Evolutionary conservation across 2,329 filamentous ascomycete species (phyloP).

Genomic region (Teratosphaeria epicoccoides): DNA sequence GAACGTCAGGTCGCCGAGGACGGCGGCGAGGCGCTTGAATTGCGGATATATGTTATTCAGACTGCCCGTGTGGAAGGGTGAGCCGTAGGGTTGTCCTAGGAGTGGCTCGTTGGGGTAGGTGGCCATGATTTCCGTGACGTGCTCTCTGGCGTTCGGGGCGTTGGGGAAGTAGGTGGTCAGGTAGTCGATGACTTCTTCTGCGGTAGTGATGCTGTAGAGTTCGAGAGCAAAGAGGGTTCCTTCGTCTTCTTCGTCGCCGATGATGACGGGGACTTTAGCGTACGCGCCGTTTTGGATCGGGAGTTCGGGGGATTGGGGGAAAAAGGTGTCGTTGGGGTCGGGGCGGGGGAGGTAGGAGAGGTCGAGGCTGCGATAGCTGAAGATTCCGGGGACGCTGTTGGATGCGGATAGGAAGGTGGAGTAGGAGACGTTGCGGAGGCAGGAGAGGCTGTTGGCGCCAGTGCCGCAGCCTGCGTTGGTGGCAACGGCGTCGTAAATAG

Average conservation of each 20-base stretch:
- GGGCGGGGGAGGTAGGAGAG: conserved; percentile 66
- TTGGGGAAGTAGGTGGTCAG: conserved; percentile 45
- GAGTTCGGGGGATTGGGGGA: conserved; percentile 53
- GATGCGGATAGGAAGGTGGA: conserved; percentile 47
- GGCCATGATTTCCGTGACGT: conserved; percentile 46
- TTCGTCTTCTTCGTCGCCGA: conserved; percentile 71
- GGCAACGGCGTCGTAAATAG: conserved; percentile 39
- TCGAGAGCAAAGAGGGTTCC: conserved; percentile 64
- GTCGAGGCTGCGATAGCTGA: conserved; percentile 58
- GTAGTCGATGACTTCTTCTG: conserved; percentile 50
- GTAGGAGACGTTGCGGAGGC: conserved; percentile 39
- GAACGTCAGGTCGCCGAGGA: conserved; percentile 64
- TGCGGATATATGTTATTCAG: conserved; percentile 66
- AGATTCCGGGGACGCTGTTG: conserved; percentile 58
- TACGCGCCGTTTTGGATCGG: conserved; percentile 45
- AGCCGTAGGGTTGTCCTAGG: conserved; percentile 44
- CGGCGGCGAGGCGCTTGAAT: conserved; percentile 65
- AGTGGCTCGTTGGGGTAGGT: conserved; percentile 48
- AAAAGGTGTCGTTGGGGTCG: conserved; percentile 45
- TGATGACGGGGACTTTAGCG: conserved; percentile 51
- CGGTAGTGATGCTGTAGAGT: conserved; percentile 57
- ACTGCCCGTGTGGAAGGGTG: conserved; percentile 58
- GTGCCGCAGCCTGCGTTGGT: conserved; percentile 36
- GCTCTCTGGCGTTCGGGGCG: conserved; percentile 31
- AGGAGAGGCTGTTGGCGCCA: conserved; percentile 33